phyloP scores from a whole-genome alignment of 2,329 filamentous ascomycete genomes.

The Aspergillus aculeatinus region DNA sequence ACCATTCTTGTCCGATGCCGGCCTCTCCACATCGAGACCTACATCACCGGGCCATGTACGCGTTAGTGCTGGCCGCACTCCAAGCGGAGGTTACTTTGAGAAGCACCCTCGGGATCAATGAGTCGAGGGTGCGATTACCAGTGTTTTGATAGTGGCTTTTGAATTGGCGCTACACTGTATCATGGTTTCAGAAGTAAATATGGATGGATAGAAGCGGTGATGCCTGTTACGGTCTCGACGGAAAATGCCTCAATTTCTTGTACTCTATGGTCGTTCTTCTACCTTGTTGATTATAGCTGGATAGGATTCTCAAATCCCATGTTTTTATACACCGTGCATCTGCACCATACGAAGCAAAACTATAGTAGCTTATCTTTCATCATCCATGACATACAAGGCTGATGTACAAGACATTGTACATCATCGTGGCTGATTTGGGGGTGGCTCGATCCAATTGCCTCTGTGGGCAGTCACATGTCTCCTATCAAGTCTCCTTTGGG shows the following conservation, averaged over 20 bases:
- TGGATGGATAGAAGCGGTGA: conserved; percentile 18
- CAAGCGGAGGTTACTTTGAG: conserved; percentile 39
- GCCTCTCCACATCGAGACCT: conserved; percentile 55
- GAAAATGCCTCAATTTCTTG: conserved; percentile 6
- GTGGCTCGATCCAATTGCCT: not conserved
- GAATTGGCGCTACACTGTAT: not conserved
- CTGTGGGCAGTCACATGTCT: not conserved
- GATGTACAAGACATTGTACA: not conserved
- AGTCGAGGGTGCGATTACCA: conserved; percentile 1
- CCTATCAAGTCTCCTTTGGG: not conserved
- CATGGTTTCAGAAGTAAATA: conserved; percentile 20
- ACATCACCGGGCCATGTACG: conserved; percentile 51
- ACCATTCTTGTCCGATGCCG: conserved; percentile 49
- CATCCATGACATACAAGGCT: not conserved
- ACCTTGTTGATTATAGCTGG: not conserved
- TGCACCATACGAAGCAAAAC: not conserved
- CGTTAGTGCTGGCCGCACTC: conserved; percentile 39
- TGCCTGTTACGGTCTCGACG: not conserved
- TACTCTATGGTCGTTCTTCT: not conserved
- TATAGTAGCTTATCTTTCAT: not conserved
- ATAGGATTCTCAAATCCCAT: not conserved
- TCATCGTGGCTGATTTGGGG: not conserved
- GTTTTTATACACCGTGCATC: not conserved
- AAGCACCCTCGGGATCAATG: conserved; percentile 29
- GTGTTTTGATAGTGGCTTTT: not conserved